Base-by-base conservation (phyloP, 306 rosid species). In the Quercus mongolica region DNA sequence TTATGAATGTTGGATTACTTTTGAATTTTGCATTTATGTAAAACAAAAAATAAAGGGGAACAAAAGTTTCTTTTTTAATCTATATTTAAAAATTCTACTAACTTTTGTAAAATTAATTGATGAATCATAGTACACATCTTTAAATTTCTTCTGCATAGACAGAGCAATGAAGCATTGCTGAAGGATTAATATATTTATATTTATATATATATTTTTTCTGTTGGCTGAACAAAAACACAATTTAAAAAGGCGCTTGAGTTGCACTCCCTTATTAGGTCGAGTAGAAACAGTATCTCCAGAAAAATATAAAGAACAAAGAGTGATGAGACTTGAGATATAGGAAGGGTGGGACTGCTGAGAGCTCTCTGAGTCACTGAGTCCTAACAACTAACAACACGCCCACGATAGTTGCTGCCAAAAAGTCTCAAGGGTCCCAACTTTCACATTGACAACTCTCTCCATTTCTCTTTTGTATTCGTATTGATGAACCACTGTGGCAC, bases 251-350 rank as follows among this genome's bases (percentile, higher is more conserved):
- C 49, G 72, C 21, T 35, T 68, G 72, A 26, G 31, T 19, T 30
- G 15, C 72, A 68, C 51, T 3, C 6, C 26, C 26, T 10, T 19
- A 55, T 51, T 18, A 51, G 44, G 38, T 55, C 41, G 57, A 69
- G 81, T 56, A 57, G 80, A 68, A 54, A 77, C 76, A 82, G 67
- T 74, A 28, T 6, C 51, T 56, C 10, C 20, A 9, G 41, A 49
- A 69, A 74, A 73, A 7, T 14, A 63, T 38, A 41, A 21, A 78
- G 63, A 76, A 49, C 25, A 67, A 78, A 81, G 75, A 56, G 79
- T 82, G 91, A 87, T 74, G 82, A 84, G 97, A 89, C 94, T 59
- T 76, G 82, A 88, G 89, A 88, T 82, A 77, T 74, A 84, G 65
- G 73, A 67, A 83, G 61, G 68, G 74, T 73, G 84, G 35, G 79